Evolutionary conservation across 106 monocot genomes (phyloP), one percentile per base, ranked within the genome.

Genomic region (Platanthera zijinensis): DNA sequence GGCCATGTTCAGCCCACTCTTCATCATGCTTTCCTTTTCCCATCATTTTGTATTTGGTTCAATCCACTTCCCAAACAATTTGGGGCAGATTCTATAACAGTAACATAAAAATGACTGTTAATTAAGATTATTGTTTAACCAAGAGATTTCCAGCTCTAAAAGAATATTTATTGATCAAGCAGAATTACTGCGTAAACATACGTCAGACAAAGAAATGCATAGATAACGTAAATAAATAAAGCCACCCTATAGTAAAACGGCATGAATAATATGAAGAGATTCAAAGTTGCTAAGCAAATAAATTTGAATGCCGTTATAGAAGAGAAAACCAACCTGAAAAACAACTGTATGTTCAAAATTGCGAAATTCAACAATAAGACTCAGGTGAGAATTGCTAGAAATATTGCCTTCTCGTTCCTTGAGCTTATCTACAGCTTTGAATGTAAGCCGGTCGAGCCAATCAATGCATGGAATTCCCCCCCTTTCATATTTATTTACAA

Each of bases 401-500:
- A 67, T 83, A 83, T 48, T 79, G 73, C 78, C 78, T 75, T 94
- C 91, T 72, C 71, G 87, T 77, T 94, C 89, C 83, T 90, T 94
- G 69, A 90, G 80, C 80, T 92, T 86, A 18, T 99, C 97, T 25
- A 94, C 73, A 51, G 94, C 82, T 82, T 79, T 90, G 77, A 99
- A 90, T 50, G 91, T 73, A 48, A 92, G 88, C 48, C 77, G 86
- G 80, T 99, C 97, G 17, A 99, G 71, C 97, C 97, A 99, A 85
- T 99, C 97, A 77, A 99, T 90, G 15, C 89, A 81, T 49, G 85
- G 94, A 79, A 94, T 94, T 69, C 86, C 89, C 4, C 94, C 94
- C 77, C 97, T 88, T 78, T 94, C 97, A 81, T 92, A 94, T 74
- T 99, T 99, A 80, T 87, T 94, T 15, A 90, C 84, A 75, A 99